Evolutionary conservation across 257 asterid species (phyloP), one percentile per base, ranked within the genome.

Genomic region (Solanum pennellii): DNA sequence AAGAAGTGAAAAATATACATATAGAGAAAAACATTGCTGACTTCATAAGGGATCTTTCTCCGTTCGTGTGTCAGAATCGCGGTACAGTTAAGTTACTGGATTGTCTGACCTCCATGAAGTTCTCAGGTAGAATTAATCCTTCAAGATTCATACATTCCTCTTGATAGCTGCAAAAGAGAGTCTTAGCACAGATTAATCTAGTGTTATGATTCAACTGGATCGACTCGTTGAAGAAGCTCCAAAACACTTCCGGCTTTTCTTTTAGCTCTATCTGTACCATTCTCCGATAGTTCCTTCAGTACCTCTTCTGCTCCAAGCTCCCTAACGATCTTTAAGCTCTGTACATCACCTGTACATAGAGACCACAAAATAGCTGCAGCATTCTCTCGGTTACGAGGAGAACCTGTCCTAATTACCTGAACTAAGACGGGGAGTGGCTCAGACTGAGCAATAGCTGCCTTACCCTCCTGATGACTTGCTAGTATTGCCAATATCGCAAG

Each of bases 261-360:
- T 88, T 97, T 97, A 11, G 98, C 99, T 90, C 99, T 93, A 31
- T 97, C 98, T 0, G 98, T 97, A 71, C 99, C 99, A 75, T 69
- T 95, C 88, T 96, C 99, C 1, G 93, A 90, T 84, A 97, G 87
- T 84, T 96, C 97, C 93, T 92, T 97, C 87, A 97, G 84, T 7
- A 94, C 98, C 93, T 95, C 99, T 87, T 89, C 97, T 0, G 93
- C 99, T 83, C 98, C 98, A 21, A 93, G 94, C 86, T 95, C 98
- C 90, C 95, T 87, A 4, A 96, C 96, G 29, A 89, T 29, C 59
- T 88, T 93, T 74, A 94, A 31, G 84, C 56, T 89, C 47, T 94
- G 93, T 7, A 76, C 41, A 79, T 91, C 94, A 14, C 98, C 98
- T 0, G 93, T 90, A 87, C 99, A 97, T 45, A 97, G 74, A 0